Evolutionary conservation across 805 yeast species (phyloP), one percentile per base, ranked within the genome.

Genomic region (Yueomyces sinensis): DNA sequence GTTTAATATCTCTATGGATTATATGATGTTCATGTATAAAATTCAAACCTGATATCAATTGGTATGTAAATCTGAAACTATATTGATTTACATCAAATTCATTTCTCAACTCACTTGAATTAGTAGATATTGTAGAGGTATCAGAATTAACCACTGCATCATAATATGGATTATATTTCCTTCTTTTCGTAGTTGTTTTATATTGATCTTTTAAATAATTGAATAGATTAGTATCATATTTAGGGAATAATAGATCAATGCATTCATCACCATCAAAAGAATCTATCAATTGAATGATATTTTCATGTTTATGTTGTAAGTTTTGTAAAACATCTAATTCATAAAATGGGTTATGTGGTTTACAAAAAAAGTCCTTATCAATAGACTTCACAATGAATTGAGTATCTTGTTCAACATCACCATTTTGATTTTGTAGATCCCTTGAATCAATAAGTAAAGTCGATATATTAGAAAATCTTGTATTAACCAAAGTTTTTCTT

Each of bases 1-100:
- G 94, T 58, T 87, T 87, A 37, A 87, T 86, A 59, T 87, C 96
- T 49, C 96, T 67, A 53, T 87, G 96, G 67, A 87, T 84, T 39
- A 87, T 82, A 13, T 93, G 93, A 73, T 77, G 72, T 9, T 82
- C 72, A 57, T 86, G 95, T 14, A 84, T 70, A 53, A 68, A 84
- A 47, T 79, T 82, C 41, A 87, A 64, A 6, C 94, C 95, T 43
- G 66, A 68, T 36, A 83, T 64, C 34, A 87, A 59, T 55, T 83
- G 83, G 30, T 66, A 66, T 62, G 82, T 75, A 52, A 86, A 83
- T 57, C 66, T 40, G 11, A 31, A 29, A 1, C 49, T 42, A 24
- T 44, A 33, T 13, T 32, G 17, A 27, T 42, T 35, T 1, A 45
- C 32, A 16, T 49, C 49, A 19, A 52, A 42, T 20, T 24, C 39